Evolutionary conservation across 306 rosid genomes (phyloP), one percentile per base, ranked within the genome.

Genomic region (Ziziphus jujuba): DNA sequence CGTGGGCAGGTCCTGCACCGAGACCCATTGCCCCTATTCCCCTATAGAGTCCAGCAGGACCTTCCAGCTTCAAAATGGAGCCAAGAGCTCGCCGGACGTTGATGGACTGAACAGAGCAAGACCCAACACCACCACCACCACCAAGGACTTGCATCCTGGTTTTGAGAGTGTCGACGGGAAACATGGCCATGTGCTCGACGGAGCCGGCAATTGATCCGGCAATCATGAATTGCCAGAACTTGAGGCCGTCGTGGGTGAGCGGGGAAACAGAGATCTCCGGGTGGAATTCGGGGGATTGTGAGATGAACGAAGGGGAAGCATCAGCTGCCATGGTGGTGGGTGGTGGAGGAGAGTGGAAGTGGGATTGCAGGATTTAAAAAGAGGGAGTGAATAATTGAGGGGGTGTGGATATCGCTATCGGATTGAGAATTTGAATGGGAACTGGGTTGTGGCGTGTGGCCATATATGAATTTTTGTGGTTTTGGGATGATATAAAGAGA

Each of bases 1-100:
- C 98, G 44, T 92, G 98, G 16, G 98, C 92, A 0, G 98, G 98
- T 3, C 96, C 98, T 0, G 98, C 96, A 3, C 96, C 98, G 9
- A 92, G 90, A 31, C 88, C 95, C 96, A 92, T 92, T 16, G 98
- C 95, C 0, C 82, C 89, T 3, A 92, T 85, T 10, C 98, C 95
- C 0, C 92, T 85, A 76, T 92, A 92, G 16, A 92, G 81, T 0
- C 92, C 91, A 0, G 88, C 71, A 0, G 85, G 87, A 4, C 98
- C 98, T 47, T 92, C 96, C 0, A 88, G 66, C 58, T 82, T 81
- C 38, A 87, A 55, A 40, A 92, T 89, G 0, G 96, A 89, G 1
- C 60, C 59, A 0, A 92, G 79, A 44, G 89, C 91, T 22, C 79
- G 92, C 11, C 95, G 89, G 61, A 89, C 84, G 2, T 85, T 82